phyloP scores from a whole-genome alignment of 805 yeast species.

The Starmerella bombi region DNA sequence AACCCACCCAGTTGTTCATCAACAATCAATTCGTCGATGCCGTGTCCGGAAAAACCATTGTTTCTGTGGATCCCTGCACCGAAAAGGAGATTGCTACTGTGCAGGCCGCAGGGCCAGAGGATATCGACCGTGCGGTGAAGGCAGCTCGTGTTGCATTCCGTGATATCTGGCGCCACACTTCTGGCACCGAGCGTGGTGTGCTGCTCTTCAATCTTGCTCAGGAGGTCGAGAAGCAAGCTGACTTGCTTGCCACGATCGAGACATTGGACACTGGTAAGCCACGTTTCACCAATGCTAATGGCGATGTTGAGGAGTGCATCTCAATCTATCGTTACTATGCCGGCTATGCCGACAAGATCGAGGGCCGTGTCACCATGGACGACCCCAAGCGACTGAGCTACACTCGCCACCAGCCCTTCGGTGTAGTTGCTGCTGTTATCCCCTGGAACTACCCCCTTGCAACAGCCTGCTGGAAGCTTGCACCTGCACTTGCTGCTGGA shows the following conservation, averaged over 20 bases:
- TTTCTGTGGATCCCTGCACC: conserved; percentile 54
- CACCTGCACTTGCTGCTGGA: conserved; percentile 86
- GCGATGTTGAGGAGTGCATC: conserved; percentile 60
- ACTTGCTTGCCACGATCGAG: conserved; percentile 65
- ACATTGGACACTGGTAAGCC: conserved; percentile 86
- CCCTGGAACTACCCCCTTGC: conserved; percentile 96
- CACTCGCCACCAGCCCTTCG: conserved; percentile 79
- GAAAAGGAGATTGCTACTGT: conserved; percentile 57
- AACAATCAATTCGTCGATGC: conserved; percentile 48
- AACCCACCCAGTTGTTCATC: conserved; percentile 74
- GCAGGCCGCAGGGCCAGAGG: conserved; percentile 64
- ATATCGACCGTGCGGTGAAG: conserved; percentile 70
- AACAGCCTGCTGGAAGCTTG: conserved; percentile 91
- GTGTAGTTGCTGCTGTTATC: conserved; percentile 90
- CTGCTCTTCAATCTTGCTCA: conserved; percentile 63
- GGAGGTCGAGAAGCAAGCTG: conserved; percentile 56
- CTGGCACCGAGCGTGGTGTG: conserved; percentile 58
- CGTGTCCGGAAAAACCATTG: conserved; percentile 46
- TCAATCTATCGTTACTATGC: conserved; percentile 71
- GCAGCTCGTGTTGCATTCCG: conserved; percentile 68
- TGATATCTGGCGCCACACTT: conserved; percentile 52
- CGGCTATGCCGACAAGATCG: conserved; percentile 82
- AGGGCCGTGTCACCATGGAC: conserved; percentile 63
- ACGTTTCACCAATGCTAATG: conserved; percentile 41
- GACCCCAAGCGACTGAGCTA: conserved; percentile 61